Conservation (phyloP, 1,284 basidiomycete genomes). For the Sporisorium reilianum region DNA sequence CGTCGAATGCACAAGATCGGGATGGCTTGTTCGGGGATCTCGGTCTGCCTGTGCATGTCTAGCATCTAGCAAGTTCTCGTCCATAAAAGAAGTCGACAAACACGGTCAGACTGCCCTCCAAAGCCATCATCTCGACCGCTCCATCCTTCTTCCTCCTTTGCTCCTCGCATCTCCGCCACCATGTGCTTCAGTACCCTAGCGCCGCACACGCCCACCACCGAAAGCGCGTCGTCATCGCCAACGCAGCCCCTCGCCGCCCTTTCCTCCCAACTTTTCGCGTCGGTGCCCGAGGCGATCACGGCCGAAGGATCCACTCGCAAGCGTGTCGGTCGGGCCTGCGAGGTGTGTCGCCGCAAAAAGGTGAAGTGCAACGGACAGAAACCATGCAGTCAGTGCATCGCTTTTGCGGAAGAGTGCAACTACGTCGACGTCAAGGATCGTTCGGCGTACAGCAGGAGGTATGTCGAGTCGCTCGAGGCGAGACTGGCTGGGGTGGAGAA, state of each 20-base stretch:
- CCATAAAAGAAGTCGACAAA: background rate
- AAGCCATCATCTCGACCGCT: background rate
- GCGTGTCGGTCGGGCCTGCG: conserved; percentile 49
- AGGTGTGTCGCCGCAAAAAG: conserved; percentile 56
- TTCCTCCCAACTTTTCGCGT: conserved; percentile 1
- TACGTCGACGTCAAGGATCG: conserved; percentile 51
- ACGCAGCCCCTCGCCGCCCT: background rate
- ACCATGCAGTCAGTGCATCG: conserved; percentile 50
- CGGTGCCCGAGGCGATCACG: background rate
- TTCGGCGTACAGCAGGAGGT: conserved; percentile 48
- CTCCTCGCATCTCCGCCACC: background rate
- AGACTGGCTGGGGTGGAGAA: conserved; percentile 42
- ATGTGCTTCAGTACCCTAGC: conserved; percentile 23
- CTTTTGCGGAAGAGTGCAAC: conserved; percentile 45
- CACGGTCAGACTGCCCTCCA: background rate
- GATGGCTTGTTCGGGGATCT: too few species aligned
- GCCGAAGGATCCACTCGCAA: conserved; percentile 37
- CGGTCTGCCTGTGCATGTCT: background rate
- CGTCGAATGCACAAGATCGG: background rate
- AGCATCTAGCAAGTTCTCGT: background rate
- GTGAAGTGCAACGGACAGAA: conserved; percentile 58
- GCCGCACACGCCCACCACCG: conserved; percentile 4
- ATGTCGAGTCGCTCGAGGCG: conserved; percentile 51
- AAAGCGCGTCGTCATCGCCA: conserved; percentile 8
- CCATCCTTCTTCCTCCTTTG: background rate